Percentiles rank a stretch among this genome's conserved stretches.
Conservation (phyloP, 2,329 filamentous ascomycete genomes). For the Lomentospora prolificans region DNA sequence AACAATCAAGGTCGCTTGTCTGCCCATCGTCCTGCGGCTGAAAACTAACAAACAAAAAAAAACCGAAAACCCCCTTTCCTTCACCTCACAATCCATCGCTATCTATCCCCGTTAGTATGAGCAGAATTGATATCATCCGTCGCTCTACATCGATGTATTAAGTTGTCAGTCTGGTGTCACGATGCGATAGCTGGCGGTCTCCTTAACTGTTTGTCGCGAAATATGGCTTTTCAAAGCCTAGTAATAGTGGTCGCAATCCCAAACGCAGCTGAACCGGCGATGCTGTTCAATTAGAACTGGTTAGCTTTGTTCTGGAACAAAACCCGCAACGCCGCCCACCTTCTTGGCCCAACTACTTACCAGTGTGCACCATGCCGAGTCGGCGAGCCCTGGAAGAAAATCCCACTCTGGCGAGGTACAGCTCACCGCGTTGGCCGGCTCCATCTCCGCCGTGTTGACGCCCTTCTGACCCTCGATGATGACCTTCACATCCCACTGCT, state of each 20-base stretch:
- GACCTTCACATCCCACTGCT: slow-evolving; percentile 4
- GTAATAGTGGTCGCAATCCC: slow-evolving; percentile 3
- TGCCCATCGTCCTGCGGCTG: too few relatives aligned
- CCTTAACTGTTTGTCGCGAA: too few relatives aligned
- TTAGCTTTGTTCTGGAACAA: not conserved
- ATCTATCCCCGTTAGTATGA: too few relatives aligned
- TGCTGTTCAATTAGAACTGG: not conserved
- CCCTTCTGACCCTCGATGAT: slow-evolving; percentile 4
- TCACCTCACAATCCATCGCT: too few relatives aligned
- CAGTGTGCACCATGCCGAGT: not conserved
- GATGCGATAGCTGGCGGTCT: too few relatives aligned
- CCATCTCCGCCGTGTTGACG: not conserved
- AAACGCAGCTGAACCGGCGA: not conserved
- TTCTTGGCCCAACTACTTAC: not conserved
- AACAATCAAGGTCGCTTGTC: too few relatives aligned
- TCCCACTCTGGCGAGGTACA: slow-evolving; percentile 2
- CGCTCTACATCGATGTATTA: too few relatives aligned
- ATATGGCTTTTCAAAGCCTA: not conserved
- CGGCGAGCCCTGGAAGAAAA: not conserved
- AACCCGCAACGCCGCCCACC: too few relatives aligned
- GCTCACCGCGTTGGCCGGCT: not conserved
- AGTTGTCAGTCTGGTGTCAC: too few relatives aligned
- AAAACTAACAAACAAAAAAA: too few relatives aligned
- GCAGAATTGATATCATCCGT: too few relatives aligned
- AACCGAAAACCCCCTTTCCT: too few relatives aligned